Base-by-base conservation (phyloP, 148 eudicot species). In the Heliamphora exappendiculata region DNA sequence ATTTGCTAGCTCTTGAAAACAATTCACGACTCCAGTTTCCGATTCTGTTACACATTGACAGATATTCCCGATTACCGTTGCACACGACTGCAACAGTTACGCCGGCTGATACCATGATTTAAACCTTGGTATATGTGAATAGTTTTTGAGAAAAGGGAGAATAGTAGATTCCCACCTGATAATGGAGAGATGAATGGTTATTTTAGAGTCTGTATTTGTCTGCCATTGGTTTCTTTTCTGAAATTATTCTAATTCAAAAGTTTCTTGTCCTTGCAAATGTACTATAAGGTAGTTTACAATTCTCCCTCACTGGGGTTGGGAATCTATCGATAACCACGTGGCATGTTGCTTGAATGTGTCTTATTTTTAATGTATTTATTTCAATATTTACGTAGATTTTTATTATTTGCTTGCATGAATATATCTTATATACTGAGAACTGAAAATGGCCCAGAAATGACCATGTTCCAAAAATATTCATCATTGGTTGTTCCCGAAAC, bases 211-310 rank as follows among this genome's bases (percentile, higher is more conserved):
- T 65, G 12, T 36, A 39, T 34, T 20, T 36, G 24, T 65, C 24
- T 65, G 66, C 66, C 66, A 28, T 60, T 60, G 66, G 66, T 60
- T 60, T 31, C 66, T 29, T 60, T 60, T 60, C 39, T 33, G 3
- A 59, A 24, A 8, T 34, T 37, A 13, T 65, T 65, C 36, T 9
- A 65, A 19, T 17, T 37, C 26, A 65, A 7, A 29, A 60, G 20
- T 62, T 62, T 62, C 11, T 62, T 26, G 51, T 58, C 22, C 31
- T 62, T 31, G n/a, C 39, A 62, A 31, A 31, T 62, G 24, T 60
- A 60, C 20, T 37, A 28, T 31, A 47, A 14, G 7, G 36, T 60
- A 28, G 37, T 60, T 60, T 29, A 29, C 36, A 14, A 12, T 60
- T 29, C 20, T 60, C 66, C 31, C 37, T 28, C 66, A 28, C 14